These are phyloP conservation scores for Calocybe cyanea DNA, from an alignment of 768 basidiomycete genomes.

Conservation along the genomic window DNA sequence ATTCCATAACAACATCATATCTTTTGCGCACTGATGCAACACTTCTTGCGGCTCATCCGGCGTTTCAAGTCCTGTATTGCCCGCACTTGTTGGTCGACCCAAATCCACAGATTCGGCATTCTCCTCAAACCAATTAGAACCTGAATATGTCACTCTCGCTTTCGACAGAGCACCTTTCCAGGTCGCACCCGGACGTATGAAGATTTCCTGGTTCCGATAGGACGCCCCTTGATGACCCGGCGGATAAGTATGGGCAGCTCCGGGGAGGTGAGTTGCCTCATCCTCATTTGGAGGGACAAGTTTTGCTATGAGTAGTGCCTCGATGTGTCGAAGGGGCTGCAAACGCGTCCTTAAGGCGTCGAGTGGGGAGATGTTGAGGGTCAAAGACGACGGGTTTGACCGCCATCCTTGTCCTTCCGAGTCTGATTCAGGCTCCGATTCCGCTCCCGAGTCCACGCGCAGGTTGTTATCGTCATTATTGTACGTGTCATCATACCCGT, in stretches of 20 bases:
- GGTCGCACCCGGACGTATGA: constrained; percentile 58
- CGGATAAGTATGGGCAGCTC: constrained; percentile 19
- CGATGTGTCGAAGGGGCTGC: constrained; percentile 64
- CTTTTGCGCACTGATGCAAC: constrained; percentile 53
- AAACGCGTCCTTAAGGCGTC: constrained; percentile 61
- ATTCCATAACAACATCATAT: constrained; percentile 67
- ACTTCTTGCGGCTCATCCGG: constrained; percentile 59
- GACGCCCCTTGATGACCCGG: constrained; percentile 19
- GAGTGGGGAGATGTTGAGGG: constrained; percentile 31
- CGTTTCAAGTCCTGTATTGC: constrained; percentile 42
- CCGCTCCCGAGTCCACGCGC: constrained; percentile 17
- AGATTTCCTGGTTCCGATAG: constrained; percentile 47
- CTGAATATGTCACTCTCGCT: constrained; percentile 32
- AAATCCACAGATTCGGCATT: constrained; percentile 11
- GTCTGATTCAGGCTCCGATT: constrained; percentile 23
- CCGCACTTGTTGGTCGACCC: constrained; percentile 39
- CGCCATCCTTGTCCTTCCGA: constrained; percentile 20
- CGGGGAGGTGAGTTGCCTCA: constrained; percentile 40
- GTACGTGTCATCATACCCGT: constrained; percentile 1
- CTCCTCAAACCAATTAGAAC: constrained; percentile 20
- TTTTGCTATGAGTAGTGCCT: constrained; percentile 63
- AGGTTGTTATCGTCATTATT: constrained; percentile 9
- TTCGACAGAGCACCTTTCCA: constrained; percentile 62
- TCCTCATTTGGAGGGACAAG: constrained; percentile 68
- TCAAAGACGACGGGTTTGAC: constrained; percentile 22